phyloP scores from a whole-genome alignment of 2,329 filamentous ascomycete genomes.

The Purpureocillium lavendulum region DNA sequence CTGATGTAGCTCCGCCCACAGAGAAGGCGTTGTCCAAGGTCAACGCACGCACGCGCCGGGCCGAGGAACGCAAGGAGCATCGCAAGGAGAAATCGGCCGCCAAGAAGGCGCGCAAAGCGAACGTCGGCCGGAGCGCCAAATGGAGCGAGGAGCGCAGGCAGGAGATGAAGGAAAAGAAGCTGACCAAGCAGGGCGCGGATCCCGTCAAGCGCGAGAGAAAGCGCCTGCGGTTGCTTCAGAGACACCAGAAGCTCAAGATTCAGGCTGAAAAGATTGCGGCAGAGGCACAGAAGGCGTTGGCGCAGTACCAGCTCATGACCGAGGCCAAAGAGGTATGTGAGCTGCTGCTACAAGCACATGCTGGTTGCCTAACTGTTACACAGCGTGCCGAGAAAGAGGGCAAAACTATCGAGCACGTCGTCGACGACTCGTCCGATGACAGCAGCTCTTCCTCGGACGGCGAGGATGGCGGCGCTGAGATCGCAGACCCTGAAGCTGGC shows the following conservation, averaged over 20 bases:
- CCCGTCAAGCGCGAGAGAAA: conserved; percentile 28
- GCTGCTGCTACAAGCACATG: conserved; percentile 1
- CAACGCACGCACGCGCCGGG: conserved; percentile 4
- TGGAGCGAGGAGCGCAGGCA: conserved; percentile 23
- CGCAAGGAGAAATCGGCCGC: conserved; percentile 25
- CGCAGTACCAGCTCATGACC: conserved; percentile 16
- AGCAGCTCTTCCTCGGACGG: conserved; percentile 12
- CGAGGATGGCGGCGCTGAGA: conserved; percentile 14
- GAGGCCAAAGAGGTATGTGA: conserved; percentile 8
- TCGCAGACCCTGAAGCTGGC: conserved; percentile 10
- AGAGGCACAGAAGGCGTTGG: conserved; percentile 26
- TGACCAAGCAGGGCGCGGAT: conserved; percentile 12
- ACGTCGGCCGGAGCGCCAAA: conserved; percentile 21
- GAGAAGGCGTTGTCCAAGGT: not conserved
- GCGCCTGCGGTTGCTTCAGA: conserved; percentile 25
- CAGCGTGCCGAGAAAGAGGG: conserved; percentile 14
- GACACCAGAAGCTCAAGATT: conserved; percentile 28
- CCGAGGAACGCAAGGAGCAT: conserved; percentile 26
- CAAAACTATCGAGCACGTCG: not conserved
- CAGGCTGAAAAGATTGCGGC: conserved; percentile 30
- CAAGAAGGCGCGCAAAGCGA: conserved; percentile 24
- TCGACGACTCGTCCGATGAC: conserved; percentile 1
- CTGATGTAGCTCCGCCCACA: not conserved
- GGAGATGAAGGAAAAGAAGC: conserved; percentile 20
- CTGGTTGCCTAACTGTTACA: no score